phyloP scores from a whole-genome alignment of 148 eudicot genomes.

The Talinum fruticosum region DNA sequence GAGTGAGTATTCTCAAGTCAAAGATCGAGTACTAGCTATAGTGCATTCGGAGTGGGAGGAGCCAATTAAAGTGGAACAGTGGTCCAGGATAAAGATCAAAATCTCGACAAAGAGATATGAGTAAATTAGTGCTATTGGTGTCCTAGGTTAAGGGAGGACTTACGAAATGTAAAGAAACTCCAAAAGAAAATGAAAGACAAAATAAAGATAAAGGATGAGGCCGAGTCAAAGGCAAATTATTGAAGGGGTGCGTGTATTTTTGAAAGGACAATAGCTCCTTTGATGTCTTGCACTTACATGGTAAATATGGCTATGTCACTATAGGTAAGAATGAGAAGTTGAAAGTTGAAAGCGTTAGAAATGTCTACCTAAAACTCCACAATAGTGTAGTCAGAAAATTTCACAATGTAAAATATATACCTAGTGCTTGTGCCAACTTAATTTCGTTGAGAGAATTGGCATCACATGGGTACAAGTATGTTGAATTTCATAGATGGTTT shows the following conservation, averaged over 20 bases:
- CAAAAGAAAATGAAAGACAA: too few relatives aligned
- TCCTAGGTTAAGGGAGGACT: neutral
- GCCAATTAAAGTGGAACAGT: neutral
- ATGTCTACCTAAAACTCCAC: neutral
- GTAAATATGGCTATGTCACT: too few relatives aligned
- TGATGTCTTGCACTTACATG: too few relatives aligned
- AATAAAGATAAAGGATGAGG: too few relatives aligned
- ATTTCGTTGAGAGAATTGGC: conserved; percentile 11
- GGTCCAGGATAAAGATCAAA: neutral
- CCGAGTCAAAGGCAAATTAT: too few relatives aligned
- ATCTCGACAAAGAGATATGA: neutral
- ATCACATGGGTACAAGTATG: neutral
- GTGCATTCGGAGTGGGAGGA: neutral
- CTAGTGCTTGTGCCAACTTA: neutral
- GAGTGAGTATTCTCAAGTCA: neutral
- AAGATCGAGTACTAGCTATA: neutral
- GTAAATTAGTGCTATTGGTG: neutral
- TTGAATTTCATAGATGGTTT: conserved; percentile 1
- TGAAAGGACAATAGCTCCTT: too few relatives aligned
- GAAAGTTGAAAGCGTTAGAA: neutral
- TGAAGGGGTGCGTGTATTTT: too few relatives aligned
- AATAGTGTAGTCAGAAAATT: neutral
- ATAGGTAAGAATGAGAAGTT: neutral
- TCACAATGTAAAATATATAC: neutral
- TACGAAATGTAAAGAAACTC: too few relatives aligned